These are phyloP conservation scores for Fagopyrum tataricum DNA, from an alignment of 148 eudicot species.

Conservation along the genomic window DNA sequence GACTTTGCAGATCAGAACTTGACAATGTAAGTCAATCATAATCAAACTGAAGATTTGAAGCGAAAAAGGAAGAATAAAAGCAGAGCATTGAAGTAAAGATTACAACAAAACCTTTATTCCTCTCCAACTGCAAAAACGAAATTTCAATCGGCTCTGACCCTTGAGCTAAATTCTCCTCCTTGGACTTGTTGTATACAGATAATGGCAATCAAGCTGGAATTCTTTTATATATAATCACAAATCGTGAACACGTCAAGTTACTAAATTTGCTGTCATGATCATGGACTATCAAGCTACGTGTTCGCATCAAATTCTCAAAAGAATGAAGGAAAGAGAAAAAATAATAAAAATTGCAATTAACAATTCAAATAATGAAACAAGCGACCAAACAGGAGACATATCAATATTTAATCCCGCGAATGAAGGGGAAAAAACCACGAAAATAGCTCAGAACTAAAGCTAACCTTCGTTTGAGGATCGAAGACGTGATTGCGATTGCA, in stretches of 20 bases:
- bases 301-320: conserved; percentile 4
- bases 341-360: conserved; percentile 13
- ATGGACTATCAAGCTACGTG: conserved; percentile 6
- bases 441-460: conserved; percentile 11
- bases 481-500: neutral
- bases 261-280: conserved; percentile 3
- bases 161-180: neutral
- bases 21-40: neutral
- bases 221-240: neutral
- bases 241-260: conserved; percentile 14
- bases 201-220: conserved; percentile 9
- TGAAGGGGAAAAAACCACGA: conserved; percentile 16
- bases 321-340: conserved; percentile 11
- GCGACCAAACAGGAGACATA: neutral
- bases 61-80: neutral
- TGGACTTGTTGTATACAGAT: conserved; percentile 7
- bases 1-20: neutral
- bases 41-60: neutral
- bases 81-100: neutral
- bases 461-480: conserved; percentile 17
- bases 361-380: neutral
- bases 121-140: neutral
- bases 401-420: conserved; percentile 19
- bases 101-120: neutral
- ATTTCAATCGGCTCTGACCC: neutral